These are phyloP conservation scores for Trichosporon sp. DNA, from an alignment of 1,284 basidiomycete species.

Conservation along the genomic window DNA sequence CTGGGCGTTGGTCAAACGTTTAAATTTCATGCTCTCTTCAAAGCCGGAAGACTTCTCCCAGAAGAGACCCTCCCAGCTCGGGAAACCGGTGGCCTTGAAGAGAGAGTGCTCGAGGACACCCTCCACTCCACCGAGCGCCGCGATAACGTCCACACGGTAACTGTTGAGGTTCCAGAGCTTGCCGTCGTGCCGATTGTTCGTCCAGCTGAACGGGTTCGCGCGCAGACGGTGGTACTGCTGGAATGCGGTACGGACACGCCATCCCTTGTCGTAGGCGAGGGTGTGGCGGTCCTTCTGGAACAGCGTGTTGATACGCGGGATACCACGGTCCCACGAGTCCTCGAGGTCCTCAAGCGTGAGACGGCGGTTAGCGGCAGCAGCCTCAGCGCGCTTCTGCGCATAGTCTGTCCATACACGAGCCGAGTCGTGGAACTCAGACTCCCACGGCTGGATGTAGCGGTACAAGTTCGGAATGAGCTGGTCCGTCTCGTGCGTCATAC, in stretches of 20 bases:
- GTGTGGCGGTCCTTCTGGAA: conserved; percentile 92
- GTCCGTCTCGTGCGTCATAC: conserved; percentile 92
- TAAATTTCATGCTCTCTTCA: conserved; percentile 84
- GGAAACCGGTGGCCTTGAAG: conserved; percentile 87
- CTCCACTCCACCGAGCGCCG: conserved; percentile 80
- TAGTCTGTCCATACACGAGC: conserved; percentile 99
- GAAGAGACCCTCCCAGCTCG: conserved; percentile 59
- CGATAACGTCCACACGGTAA: conserved; percentile 97
- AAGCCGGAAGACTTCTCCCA: conserved; percentile 84
- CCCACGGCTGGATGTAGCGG: conserved; percentile 97
- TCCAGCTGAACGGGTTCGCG: conserved; percentile 98
- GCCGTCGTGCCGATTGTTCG: conserved; percentile 93
- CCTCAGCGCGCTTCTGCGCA: conserved; percentile 98
- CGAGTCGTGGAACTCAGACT: conserved; percentile 96
- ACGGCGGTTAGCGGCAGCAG: conserved; percentile 92
- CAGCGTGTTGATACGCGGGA: conserved; percentile 57
- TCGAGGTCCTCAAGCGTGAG: conserved; percentile 95
- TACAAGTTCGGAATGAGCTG: conserved; percentile 95
- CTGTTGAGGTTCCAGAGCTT: conserved; percentile 98
- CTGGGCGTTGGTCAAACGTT: conserved; percentile 53
- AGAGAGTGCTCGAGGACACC: conserved; percentile 95
- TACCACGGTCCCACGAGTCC: conserved; percentile 94
- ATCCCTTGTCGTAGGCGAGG: conserved; percentile 94
- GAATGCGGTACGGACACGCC: conserved; percentile 91
- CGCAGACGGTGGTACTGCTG: conserved; percentile 82